These are phyloP conservation scores for Sextonia rubra DNA, from an alignment of 164 flowering plant species.

Conservation along the genomic window DNA sequence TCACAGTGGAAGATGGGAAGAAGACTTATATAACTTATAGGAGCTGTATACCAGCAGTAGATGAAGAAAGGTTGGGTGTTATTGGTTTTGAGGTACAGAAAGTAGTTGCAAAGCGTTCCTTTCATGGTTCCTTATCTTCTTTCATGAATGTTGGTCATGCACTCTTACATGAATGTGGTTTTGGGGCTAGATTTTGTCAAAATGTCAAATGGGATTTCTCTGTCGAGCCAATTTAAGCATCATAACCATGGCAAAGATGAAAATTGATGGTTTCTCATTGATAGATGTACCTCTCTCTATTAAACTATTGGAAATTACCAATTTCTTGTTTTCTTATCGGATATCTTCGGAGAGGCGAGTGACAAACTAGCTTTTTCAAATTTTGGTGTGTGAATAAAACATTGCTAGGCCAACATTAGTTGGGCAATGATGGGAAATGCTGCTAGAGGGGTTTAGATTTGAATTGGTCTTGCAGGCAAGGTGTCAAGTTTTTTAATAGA, in stretches of 20 bases:
- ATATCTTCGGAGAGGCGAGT: too few species aligned
- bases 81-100: constrained; percentile 81
- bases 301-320: neutral
- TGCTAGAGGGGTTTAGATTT: too few species aligned
- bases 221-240: neutral
- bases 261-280: neutral
- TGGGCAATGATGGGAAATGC: too few species aligned
- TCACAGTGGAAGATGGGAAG: constrained; percentile 23
- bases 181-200: too few species aligned
- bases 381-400: too few species aligned
- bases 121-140: neutral
- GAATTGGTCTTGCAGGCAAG: too few species aligned
- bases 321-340: too few species aligned
- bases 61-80: constrained; percentile 72
- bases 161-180: too few species aligned
- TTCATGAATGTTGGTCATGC: neutral
- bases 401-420: too few species aligned
- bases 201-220: too few species aligned
- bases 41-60: constrained; percentile 72
- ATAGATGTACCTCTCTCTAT: neutral
- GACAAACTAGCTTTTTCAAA: too few species aligned
- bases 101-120: neutral
- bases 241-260: neutral
- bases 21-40: constrained; percentile 67
- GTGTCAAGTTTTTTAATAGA: neutral